A percentile compares a stretch with the other conserved stretches of the same genome.
These are phyloP conservation scores for Perkinsus chesapeaki DNA, from an alignment of 169 alveolate species.

Conservation along the genomic window DNA sequence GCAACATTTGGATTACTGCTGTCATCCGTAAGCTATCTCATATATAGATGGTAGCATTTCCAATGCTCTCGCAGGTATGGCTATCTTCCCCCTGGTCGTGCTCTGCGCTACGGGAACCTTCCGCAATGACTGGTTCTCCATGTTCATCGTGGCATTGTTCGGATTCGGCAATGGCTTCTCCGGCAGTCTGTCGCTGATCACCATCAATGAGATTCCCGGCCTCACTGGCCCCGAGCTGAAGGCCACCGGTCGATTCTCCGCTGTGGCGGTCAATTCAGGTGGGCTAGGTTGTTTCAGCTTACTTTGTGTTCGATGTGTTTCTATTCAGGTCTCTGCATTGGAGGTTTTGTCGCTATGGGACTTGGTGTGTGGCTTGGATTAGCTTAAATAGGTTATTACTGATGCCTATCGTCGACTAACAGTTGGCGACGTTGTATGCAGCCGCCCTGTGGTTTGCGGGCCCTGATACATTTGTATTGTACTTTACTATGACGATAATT, in stretches of 20 bases:
- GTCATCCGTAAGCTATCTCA: background rate
- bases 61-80: background rate
- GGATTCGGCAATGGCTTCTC: background rate
- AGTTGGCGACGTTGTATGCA: background rate
- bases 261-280: background rate
- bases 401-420: background rate
- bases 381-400: background rate
- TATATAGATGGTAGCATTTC: background rate
- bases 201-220: background rate
- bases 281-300: background rate
- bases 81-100: background rate
- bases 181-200: background rate
- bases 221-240: background rate
- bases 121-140: background rate
- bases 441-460: background rate
- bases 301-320: background rate
- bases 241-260: background rate
- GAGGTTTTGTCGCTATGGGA: background rate
- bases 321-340: background rate
- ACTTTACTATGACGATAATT: background rate
- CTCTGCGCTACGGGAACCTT: background rate
- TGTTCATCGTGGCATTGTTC: background rate
- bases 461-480: background rate
- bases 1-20: background rate
- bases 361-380: background rate